Base-by-base conservation (phyloP, 2,329 filamentous ascomycete genomes). In the Tolypocladium ovalisporum region DNA sequence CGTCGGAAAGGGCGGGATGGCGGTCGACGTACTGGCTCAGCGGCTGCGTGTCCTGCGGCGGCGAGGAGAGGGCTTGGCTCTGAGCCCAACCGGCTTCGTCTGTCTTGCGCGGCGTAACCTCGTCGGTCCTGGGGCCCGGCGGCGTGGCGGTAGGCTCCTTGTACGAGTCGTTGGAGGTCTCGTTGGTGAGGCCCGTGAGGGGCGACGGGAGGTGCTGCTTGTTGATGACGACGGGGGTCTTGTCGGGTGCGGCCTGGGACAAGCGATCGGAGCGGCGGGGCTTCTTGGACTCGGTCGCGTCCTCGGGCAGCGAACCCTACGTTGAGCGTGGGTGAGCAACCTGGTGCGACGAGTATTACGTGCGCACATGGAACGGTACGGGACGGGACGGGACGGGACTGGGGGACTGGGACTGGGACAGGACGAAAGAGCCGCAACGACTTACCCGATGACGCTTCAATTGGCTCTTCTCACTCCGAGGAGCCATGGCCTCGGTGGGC, bases 391-490 rank as follows among this genome's bases (percentile, higher is more conserved):
- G 52, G 37, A 36, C 49, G 9, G 36, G 36, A n/a, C n/a, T n/a
- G n/a, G n/a, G 58, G 64, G 60, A 70, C 61, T n/a, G 59, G 35
- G 54, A 56, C 15, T n/a, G 40, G 52, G 37, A 36, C 49, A 5
- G 36, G 36, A 22, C 19, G 34, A 35, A 15, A 19, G 39, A 52
- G 24, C 29, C 35, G n/a, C 24, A 35, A 47, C 19, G 34, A 77
- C 82, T 70, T 79, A 94, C 90, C 72, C 87, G 82, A 65, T 78
- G 83, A 69, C 90, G 86, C 79, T 96, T 96, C 76, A 94, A 84
- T 75, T 89, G 87, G 77, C 87, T 91, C 77, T 89, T 89, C 74
- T 94, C 88, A 63, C 73, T 71, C 66, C 78, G 75, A 73, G 84
- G 79, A 73, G 83, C 75, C 83, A 85, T 85, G 62, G 63, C 66